These are phyloP conservation scores for Scleroderma bovista DNA, from an alignment of 768 basidiomycete genomes.

Conservation along the genomic window DNA sequence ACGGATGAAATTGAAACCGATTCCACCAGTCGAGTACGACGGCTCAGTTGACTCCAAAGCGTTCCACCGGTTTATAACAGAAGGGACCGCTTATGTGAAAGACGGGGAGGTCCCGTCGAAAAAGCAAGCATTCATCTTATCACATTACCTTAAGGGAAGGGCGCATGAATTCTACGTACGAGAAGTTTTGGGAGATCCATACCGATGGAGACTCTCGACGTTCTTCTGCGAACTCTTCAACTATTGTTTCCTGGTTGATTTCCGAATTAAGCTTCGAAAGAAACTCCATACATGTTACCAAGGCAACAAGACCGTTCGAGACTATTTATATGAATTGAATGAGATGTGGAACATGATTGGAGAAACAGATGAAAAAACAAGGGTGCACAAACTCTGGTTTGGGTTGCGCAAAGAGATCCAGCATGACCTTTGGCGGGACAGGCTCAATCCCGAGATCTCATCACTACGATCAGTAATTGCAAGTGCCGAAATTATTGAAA, in stretches of 20 bases:
- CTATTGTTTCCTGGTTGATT: slow-evolving; percentile 31
- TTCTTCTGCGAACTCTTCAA: slow-evolving; percentile 30
- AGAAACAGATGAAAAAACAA: slow-evolving; percentile 14
- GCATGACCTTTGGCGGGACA: slow-evolving; percentile 20
- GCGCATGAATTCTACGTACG: slow-evolving; percentile 22
- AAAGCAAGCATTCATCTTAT: slow-evolving; percentile 15
- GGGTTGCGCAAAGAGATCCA: slow-evolving; percentile 25
- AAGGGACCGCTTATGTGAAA: slow-evolving; percentile 12
- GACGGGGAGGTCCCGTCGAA: slow-evolving; percentile 10
- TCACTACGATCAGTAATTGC: too few relatives aligned
- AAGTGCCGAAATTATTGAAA: too few relatives aligned
- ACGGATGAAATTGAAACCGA: slow-evolving; percentile 10
- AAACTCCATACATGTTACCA: slow-evolving; percentile 20
- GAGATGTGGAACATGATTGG: slow-evolving; percentile 19
- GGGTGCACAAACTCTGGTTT: slow-evolving; percentile 31
- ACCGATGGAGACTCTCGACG: slow-evolving; percentile 15
- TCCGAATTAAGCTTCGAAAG: slow-evolving; percentile 18
- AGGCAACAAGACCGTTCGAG: slow-evolving; percentile 18
- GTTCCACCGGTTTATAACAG: background rate
- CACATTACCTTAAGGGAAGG: slow-evolving; percentile 8
- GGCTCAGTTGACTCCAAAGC: slow-evolving; percentile 2
- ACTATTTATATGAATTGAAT: too few relatives aligned
- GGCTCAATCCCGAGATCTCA: too few relatives aligned
- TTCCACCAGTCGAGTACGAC: slow-evolving; percentile 11
- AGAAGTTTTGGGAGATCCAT: slow-evolving; percentile 10